A percentile compares a stretch with the other conserved stretches of the same genome.
These are phyloP conservation scores for Camelina hispida DNA, from an alignment of 345 rosid species.

Conservation along the genomic window DNA sequence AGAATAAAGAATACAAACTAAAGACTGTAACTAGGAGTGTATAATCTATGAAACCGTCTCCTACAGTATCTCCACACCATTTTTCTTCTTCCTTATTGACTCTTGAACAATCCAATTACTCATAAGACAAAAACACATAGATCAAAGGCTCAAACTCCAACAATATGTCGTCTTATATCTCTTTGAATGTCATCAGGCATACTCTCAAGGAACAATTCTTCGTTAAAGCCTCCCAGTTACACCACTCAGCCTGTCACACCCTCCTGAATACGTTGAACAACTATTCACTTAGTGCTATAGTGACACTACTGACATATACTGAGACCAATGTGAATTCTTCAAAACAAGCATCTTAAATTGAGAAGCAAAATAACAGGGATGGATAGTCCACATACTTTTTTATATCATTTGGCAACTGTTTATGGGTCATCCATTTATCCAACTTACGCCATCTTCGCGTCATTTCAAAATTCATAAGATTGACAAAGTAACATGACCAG, in stretches of 20 bases:
- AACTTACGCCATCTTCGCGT: slow-evolving; percentile 81
- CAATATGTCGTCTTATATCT: slow-evolving; percentile 60
- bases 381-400: slow-evolving; percentile 53
- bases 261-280: slow-evolving; percentile 50
- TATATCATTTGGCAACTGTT: slow-evolving; percentile 65
- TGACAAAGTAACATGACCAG: not conserved
- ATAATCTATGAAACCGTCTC: slow-evolving; percentile 52
- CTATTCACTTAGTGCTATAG: slow-evolving; percentile 12
- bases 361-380: slow-evolving; percentile 5
- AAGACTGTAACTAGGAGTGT: slow-evolving; percentile 24
- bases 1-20: not conserved
- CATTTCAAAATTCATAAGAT: slow-evolving; percentile 79
- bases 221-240: slow-evolving; percentile 87
- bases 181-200: slow-evolving; percentile 89
- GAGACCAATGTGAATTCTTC: slow-evolving; percentile 13
- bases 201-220: slow-evolving; percentile 65
- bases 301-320: not conserved
- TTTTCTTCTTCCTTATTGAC: too few relatives aligned
- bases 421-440: slow-evolving; percentile 95
- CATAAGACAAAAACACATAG: too few relatives aligned
- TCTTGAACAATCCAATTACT: too few relatives aligned
- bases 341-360: not conserved
- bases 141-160: too few relatives aligned
- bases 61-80: slow-evolving; percentile 63
- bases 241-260: slow-evolving; percentile 81